Evolutionary conservation across 108 stramenopile genomes (phyloP), one percentile per base, ranked within the genome.

Genomic region (Cyclotella choctawhatcheeana): DNA sequence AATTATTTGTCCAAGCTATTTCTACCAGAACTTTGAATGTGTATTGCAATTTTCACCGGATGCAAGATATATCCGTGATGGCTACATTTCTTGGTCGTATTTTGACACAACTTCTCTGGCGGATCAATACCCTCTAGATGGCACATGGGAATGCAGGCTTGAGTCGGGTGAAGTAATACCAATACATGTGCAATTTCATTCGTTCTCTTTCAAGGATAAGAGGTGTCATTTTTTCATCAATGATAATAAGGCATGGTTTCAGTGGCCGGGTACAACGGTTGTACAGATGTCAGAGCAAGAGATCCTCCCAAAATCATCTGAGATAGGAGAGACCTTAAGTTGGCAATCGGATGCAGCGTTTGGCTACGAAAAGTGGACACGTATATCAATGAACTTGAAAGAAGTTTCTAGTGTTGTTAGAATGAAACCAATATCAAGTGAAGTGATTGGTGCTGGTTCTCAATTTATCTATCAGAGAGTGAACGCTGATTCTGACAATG

Each of bases 1-100:
- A n/a, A n/a, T n/a, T n/a, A n/a, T n/a, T 58, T 58, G 32, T 58
- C 56, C 56, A 58, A 32, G 30, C 59, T 60, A 60, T 20, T 60
- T 43, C 14, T 60, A 30, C 22, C 22, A 40, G 35, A 21, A 24
- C 24, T 21, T 40, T 12, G 59, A 60, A 35, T 73, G 83, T 48
- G 55, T 83, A 0, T 56, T 90, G 34, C 83, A 79, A 66, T 88
- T 90, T 69, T 82, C 83, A 14, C 32, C 55, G 6, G 75, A 83
- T 66, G 76, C 74, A 43, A 73, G 78, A 22, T 90, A 83, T 50
- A 31, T 90, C 31, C 77, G 72, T 5, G 32, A 69, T 14, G 86
- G 89, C 8, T 48, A 80, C 3, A 34, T 86, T 29, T 59, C 69
- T 53, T 85, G 79, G 63, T 40, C 29, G 33, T 48, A n/a, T 17